Base-by-base conservation (phyloP, 164 flowering plant species). In the Protea cynaroides region DNA sequence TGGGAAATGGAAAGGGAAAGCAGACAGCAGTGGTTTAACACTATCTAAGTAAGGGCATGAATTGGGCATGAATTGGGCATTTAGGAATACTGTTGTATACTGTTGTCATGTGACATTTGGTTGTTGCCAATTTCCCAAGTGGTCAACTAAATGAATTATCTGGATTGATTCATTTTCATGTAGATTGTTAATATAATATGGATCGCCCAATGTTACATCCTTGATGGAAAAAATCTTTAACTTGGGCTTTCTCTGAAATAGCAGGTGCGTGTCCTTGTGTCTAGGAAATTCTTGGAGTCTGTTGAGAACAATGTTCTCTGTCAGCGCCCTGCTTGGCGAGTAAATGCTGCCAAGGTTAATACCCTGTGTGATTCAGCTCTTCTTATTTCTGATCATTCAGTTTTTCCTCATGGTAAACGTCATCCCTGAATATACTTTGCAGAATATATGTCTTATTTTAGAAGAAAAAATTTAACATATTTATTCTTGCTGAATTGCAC, bases 371-470 rank as follows among this genome's bases (percentile, higher is more conserved):
- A 87, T 71, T 81, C 82, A 62, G 92, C 80, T 49, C 88, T 89
- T 66, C 79, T 94, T 22, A 78, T 94, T 29, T 83, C 96, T 62
- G 97, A 94, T 78, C 96, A 91, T 80, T 85, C 96, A 18, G 43
- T 85, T 54, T 89, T 94, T 29, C 74, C 84, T 23, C 73, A 54
- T 37, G 86, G 98, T 90, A 83, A 72, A 53, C 61, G 46, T 47
- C 36, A 50, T 36, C 40, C 17, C 55, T 58, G n/a, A 22, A 43
- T 47, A 10, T 56, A 55, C 1, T 61, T 9, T 5, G 21, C 52
- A 49, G 38, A 29, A 5, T 29, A 29, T 29, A 3, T 25, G n/a
- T 29, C 14, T 15, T 51, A 9, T 18, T 34, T 4, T 19, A 13
- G n/a, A n/a, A n/a, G n/a, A n/a, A n/a, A n/a, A n/a, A n/a, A n/a